Conservation (phyloP, 495 filamentous ascomycete genomes). For the Aspergillus diversus region DNA sequence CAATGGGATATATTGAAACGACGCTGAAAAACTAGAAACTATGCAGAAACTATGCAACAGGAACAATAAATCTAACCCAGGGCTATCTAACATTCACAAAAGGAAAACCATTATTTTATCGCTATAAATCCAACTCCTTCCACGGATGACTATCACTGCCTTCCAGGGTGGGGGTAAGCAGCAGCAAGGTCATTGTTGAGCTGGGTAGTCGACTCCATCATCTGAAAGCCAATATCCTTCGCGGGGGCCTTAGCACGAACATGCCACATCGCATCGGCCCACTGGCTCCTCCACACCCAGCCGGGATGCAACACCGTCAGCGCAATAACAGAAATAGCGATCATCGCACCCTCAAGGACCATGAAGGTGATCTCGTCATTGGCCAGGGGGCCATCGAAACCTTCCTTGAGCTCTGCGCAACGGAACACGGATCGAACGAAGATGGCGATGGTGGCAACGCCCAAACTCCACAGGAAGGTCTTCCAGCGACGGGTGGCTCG, state of each 20-base stretch:
- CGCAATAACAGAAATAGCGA: slow-evolving; percentile 58
- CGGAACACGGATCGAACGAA: slow-evolving; percentile 65
- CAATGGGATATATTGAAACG: too few species aligned
- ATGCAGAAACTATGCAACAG: too few species aligned
- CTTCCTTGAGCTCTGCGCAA: slow-evolving; percentile 63
- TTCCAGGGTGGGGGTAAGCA: too few species aligned
- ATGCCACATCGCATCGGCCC: slow-evolving; percentile 16
- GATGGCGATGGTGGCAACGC: slow-evolving; percentile 59
- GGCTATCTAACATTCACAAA: too few species aligned
- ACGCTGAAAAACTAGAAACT: too few species aligned
- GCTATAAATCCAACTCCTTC: too few species aligned
- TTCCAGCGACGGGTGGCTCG: neutral
- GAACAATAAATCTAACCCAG: too few species aligned
- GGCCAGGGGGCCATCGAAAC: slow-evolving; percentile 60
- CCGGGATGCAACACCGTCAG: slow-evolving; percentile 66
- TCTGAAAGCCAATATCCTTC: neutral
- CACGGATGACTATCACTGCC: too few species aligned
- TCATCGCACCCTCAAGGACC: slow-evolving; percentile 72
- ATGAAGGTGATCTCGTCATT: slow-evolving; percentile 66
- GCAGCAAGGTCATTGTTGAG: too few species aligned
- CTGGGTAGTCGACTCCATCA: neutral
- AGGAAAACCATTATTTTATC: too few species aligned
- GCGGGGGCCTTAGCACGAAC: neutral
- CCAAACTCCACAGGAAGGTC: slow-evolving; percentile 13
- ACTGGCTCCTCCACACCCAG: slow-evolving; percentile 17